Evolutionary conservation across 257 asterid genomes (phyloP).

Genomic region (Rauvolfia tetraphylla): DNA sequence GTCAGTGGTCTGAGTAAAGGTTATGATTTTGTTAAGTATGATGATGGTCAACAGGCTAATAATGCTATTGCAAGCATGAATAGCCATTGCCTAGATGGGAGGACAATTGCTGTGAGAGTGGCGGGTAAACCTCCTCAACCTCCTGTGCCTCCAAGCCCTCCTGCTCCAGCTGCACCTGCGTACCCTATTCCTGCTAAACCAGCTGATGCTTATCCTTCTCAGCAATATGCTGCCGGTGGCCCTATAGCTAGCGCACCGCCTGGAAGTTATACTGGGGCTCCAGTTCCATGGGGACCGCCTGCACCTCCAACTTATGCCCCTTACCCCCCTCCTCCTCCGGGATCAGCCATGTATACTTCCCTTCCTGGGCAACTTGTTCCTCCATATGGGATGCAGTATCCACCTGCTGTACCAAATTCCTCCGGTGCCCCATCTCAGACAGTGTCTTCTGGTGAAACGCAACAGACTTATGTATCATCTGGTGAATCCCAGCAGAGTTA

Average conservation of each 20-base stretch:
- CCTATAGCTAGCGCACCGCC: conserved; percentile 54
- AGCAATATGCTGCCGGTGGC: conserved; percentile 76
- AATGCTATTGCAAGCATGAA: conserved; percentile 87
- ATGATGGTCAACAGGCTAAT: conserved; percentile 81
- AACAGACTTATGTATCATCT: conserved; percentile 51
- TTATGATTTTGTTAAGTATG: conserved; percentile 90
- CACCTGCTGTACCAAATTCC: conserved; percentile 60
- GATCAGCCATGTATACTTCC: conserved; percentile 61
- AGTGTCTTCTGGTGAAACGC: conserved; percentile 57
- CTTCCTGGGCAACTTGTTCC: conserved; percentile 52
- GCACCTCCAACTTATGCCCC: conserved; percentile 54
- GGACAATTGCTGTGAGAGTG: conserved; percentile 90
- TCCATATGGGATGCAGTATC: conserved; percentile 65
- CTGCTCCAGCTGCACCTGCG: conserved; percentile 57
- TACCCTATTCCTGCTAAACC: conserved; percentile 61
- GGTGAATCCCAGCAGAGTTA: conserved; percentile 68
- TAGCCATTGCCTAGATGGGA: conserved; percentile 88
- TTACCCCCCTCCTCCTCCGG: conserved; percentile 86
- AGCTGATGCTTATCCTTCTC: conserved; percentile 67
- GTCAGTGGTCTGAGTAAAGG: conserved; percentile 77
- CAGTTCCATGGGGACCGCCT: conserved; percentile 81
- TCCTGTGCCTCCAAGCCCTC: conserved; percentile 81
- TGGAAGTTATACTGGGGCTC: conserved; percentile 52
- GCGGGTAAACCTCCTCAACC: conserved; percentile 96
- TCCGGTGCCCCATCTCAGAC: conserved; percentile 44